These are phyloP conservation scores for Lactarius vividus DNA, from an alignment of 768 basidiomycete genomes.

Conservation along the genomic window DNA sequence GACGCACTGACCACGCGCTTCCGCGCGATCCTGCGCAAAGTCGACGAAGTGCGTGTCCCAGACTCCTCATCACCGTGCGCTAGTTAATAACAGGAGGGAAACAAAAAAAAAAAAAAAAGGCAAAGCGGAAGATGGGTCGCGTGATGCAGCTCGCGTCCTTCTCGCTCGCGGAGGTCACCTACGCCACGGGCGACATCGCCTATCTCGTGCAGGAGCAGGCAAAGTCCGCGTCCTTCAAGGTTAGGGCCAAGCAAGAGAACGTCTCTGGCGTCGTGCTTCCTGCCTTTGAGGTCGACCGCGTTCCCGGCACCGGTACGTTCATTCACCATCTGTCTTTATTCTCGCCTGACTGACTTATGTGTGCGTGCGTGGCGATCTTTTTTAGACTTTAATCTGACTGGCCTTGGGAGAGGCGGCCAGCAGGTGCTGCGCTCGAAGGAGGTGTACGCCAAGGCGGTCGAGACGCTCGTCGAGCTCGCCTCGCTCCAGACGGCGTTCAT, in stretches of 20 bases:
- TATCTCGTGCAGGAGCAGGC: slow-evolving; percentile 98
- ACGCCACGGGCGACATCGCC: slow-evolving; percentile 94
- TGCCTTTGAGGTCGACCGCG: slow-evolving; percentile 89
- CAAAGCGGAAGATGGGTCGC: slow-evolving; percentile 97
- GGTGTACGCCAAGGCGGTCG: slow-evolving; percentile 96
- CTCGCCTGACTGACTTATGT: neutral
- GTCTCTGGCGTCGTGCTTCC: slow-evolving; percentile 96
- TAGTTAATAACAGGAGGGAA: no score
- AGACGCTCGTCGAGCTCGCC: slow-evolving; percentile 95
- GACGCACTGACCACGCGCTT: slow-evolving; percentile 96
- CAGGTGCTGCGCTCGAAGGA: slow-evolving; percentile 94
- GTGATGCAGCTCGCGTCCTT: slow-evolving; percentile 99
- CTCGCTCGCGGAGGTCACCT: slow-evolving; percentile 98
- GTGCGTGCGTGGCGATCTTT: neutral
- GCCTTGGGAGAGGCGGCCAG: slow-evolving; percentile 94
- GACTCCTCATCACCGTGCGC: no score
- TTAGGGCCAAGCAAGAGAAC: slow-evolving; percentile 95
- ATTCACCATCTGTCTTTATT: no score
- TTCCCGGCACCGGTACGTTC: slow-evolving; percentile 70
- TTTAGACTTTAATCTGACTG: slow-evolving; percentile 93
- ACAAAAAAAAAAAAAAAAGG: no score
- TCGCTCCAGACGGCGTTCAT: slow-evolving; percentile 97
- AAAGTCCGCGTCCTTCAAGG: slow-evolving; percentile 85
- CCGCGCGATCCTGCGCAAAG: slow-evolving; percentile 89
- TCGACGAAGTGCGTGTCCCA: slow-evolving; percentile 75